Percentiles rank a stretch among this genome's conserved stretches.
Evolutionary conservation across 805 yeast species (phyloP).

Genomic region (Zygosaccharomyces lentus): DNA sequence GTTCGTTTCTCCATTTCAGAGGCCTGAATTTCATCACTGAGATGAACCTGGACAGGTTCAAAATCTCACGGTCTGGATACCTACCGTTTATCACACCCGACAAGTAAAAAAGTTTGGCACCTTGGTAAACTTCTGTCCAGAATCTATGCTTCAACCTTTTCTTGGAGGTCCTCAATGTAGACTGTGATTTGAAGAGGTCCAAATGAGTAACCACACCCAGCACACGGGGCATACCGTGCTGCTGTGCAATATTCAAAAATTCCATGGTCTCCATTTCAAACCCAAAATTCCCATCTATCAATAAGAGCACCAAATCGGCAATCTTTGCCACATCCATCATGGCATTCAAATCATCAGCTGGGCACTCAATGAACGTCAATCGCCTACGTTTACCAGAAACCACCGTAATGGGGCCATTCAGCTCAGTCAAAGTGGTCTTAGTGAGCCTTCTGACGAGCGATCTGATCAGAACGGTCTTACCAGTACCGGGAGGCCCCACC

Average conservation of each 20-base stretch:
- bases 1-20: constrained; percentile 98
- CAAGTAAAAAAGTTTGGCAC: constrained; percentile 90
- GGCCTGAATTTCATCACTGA: constrained; percentile 98
- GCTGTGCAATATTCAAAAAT: constrained; percentile 90
- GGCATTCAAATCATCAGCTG: constrained; percentile 80
- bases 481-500: constrained; percentile 99
- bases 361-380: constrained; percentile 86
- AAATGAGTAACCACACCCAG: constrained; percentile 93
- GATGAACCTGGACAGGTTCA: constrained; percentile 86
- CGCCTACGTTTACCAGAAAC: constrained; percentile 94
- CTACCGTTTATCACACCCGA: constrained; percentile 97
- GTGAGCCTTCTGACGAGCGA: constrained; percentile 84
- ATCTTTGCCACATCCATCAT: constrained; percentile 96
- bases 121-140: constrained; percentile 99
- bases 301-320: constrained; percentile 82
- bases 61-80: constrained; percentile 93
- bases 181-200: constrained; percentile 84
- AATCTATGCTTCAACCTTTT: constrained; percentile 88
- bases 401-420: constrained; percentile 94
- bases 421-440: constrained; percentile 77
- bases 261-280: constrained; percentile 99
- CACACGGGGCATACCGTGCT: constrained; percentile 98
- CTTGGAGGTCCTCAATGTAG: constrained; percentile 86
- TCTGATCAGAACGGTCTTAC: constrained; percentile 88
- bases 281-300: constrained; percentile 97